Percentiles rank a stretch among this genome's conserved stretches.
Conservation (phyloP, 2,329 filamentous ascomycete genomes). For the Fusarium aywerte region DNA sequence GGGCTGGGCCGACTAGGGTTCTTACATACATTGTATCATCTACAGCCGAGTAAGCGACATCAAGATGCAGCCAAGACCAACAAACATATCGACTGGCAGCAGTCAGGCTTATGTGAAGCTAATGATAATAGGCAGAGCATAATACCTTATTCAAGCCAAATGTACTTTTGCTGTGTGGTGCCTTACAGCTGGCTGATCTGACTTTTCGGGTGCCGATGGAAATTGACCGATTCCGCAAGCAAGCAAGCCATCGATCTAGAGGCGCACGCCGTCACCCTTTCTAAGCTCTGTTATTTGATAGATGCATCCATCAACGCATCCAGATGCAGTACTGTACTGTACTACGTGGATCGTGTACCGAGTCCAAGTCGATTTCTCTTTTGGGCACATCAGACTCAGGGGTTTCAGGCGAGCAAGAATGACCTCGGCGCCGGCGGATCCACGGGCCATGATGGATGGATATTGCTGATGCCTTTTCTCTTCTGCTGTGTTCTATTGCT, state of each 20-base stretch:
- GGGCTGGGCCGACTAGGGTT: conserved; percentile 5
- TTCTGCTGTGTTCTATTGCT: conserved; percentile 5
- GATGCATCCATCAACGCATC: conserved; percentile 31
- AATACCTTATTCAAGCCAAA: neutral
- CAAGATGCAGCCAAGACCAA: neutral
- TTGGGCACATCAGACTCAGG: conserved; percentile 34
- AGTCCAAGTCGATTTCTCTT: neutral
- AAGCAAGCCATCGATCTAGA: conserved; percentile 30
- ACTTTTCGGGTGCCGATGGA: conserved; percentile 3
- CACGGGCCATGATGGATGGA: conserved; percentile 17
- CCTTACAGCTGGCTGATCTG: conserved; percentile 18
- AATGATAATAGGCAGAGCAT: neutral
- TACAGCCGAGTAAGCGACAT: conserved; percentile 8
- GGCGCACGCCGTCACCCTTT: conserved; percentile 24
- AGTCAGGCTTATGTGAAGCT: neutral
- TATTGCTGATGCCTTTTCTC: conserved; percentile 11
- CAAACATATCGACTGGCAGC: neutral
- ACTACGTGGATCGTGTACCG: neutral
- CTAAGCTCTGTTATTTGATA: conserved; percentile 22
- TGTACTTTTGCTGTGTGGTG: conserved; percentile 11
- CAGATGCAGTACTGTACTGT: conserved; percentile 1
- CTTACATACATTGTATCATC: conserved; percentile 24
- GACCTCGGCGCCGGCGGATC: conserved; percentile 30
- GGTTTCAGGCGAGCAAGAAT: conserved; percentile 28
- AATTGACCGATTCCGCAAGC: conserved; percentile 23